Percentiles rank a stretch among this genome's conserved stretches.
phyloP scores from a whole-genome alignment of 352 stramenopile genomes.

The Phytophthora pisi region DNA sequence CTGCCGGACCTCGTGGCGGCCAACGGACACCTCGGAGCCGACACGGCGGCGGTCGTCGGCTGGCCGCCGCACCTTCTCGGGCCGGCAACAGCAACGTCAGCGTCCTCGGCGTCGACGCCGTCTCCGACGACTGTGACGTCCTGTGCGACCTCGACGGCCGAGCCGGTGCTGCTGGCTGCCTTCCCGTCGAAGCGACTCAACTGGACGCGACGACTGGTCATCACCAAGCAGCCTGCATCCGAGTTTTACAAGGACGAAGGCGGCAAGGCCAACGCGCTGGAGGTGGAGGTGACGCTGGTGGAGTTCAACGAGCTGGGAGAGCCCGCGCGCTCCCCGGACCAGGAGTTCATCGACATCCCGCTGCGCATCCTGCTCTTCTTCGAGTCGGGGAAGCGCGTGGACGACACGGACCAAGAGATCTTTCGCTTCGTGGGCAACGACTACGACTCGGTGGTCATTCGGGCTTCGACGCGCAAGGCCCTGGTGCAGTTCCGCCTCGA shows the following conservation, averaged over 20 bases:
- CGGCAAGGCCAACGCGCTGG: constrained; percentile 80
- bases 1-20: constrained; percentile 23
- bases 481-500: constrained; percentile 84
- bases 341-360: constrained; percentile 84
- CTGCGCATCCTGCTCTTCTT: constrained; percentile 84
- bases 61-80: constrained; percentile 34
- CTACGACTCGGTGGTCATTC: constrained; percentile 86
- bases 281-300: constrained; percentile 80
- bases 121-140: constrained; percentile 12
- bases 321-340: constrained; percentile 60
- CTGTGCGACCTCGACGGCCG: constrained; percentile 11
- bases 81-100: background rate
- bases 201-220: constrained; percentile 78
- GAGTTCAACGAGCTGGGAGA: constrained; percentile 82
- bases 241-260: constrained; percentile 92
- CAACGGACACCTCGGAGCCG: constrained; percentile 7
- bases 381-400: constrained; percentile 85
- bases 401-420: constrained; percentile 86
- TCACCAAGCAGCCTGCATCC: constrained; percentile 83
- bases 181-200: constrained; percentile 44
- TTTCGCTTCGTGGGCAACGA: constrained; percentile 88
- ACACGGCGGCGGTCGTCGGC: constrained; percentile 12
- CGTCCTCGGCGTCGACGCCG: constrained; percentile 13
- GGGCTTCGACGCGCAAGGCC: constrained; percentile 58
- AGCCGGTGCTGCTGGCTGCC: background rate